Evolutionary conservation across 2,329 filamentous ascomycete species (phyloP).

Genomic region (Talaromyces sp.): DNA sequence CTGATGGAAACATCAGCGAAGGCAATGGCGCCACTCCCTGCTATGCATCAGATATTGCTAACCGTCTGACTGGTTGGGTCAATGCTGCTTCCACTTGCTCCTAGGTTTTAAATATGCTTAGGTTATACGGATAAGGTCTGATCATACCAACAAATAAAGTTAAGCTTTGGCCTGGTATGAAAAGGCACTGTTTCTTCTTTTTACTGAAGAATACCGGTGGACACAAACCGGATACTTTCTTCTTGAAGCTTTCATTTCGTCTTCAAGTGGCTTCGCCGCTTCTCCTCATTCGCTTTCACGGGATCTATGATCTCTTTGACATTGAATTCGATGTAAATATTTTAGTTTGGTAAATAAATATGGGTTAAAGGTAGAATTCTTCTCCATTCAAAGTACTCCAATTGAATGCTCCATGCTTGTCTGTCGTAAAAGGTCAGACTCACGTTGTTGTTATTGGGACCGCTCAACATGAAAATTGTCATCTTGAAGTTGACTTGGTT

Average conservation of each 20-base stretch:
- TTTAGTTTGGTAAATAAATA: background rate
- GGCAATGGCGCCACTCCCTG: conserved; percentile 40
- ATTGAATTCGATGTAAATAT: background rate
- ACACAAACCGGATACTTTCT: background rate
- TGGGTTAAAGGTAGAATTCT: background rate
- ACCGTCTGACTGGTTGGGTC: conserved; percentile 41
- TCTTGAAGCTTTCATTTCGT: background rate
- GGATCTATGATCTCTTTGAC: background rate
- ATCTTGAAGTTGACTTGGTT: no score
- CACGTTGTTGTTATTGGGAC: no score
- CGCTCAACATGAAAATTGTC: no score
- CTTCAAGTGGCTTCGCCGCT: background rate
- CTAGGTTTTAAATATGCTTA: background rate
- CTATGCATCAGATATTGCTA: conserved; percentile 49
- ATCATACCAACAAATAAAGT: background rate
- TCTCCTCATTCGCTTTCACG: background rate
- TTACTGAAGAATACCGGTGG: background rate
- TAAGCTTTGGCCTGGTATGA: background rate
- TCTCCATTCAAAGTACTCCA: background rate
- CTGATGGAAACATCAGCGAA: conserved; percentile 22
- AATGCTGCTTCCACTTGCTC: conserved; percentile 11
- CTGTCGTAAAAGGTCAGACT: no score
- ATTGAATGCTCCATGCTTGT: no score
- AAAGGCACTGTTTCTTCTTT: background rate
- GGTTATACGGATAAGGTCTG: no score